Evolutionary conservation across 2,329 filamentous ascomycete genomes (phyloP), one percentile per base, ranked within the genome.

Genomic region (Hirsutella minnesotensis): DNA sequence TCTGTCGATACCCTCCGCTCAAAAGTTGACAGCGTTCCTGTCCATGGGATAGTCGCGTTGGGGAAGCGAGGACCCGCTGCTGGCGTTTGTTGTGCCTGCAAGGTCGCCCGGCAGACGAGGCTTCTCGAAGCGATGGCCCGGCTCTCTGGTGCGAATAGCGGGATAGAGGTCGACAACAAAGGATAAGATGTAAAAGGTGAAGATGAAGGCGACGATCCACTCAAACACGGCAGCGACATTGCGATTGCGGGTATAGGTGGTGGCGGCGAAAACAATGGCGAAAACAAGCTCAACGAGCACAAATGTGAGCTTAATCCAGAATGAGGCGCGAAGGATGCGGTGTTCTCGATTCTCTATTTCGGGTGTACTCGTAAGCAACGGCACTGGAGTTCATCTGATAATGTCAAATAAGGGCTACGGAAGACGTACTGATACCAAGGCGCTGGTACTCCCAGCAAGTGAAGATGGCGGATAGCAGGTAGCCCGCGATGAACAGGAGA

Each of bases 401-500:
- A n/a, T 29, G 27, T 13, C 27, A 29, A 29, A 8, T 29, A 29
- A 20, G 29, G n/a, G 35, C 10, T 29, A 9, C n/a, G 19, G 41
- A 18, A 15, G 29, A 66, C 72, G 42, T 61, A 77, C 75, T 81
- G 42, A 83, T 79, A 21, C 88, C 87, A 1, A 96, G 73, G 3
- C 86, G 80, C 55, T 92, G 83, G 61, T 94, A 95, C 61, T 95
- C 88, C 67, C 78, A 80, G 68, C 89, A 95, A 50, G 90, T 83
- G 62, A 89, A 90, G 51, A 95, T 73, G 44, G 90, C 89, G 4
- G 81, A 86, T 43, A 95, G 58, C 42, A 95, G 68, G 60, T 94
- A 96, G 29, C 87, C 92, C 13, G 63, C 79, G 58, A 95, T 86
- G 61, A 98, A 98, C 41, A 95, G 63, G 1, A 76, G 63, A 30